These are phyloP conservation scores for Kentomonas sorsogonicus DNA, from an alignment of 208 protist genomes.

Conservation along the genomic window DNA sequence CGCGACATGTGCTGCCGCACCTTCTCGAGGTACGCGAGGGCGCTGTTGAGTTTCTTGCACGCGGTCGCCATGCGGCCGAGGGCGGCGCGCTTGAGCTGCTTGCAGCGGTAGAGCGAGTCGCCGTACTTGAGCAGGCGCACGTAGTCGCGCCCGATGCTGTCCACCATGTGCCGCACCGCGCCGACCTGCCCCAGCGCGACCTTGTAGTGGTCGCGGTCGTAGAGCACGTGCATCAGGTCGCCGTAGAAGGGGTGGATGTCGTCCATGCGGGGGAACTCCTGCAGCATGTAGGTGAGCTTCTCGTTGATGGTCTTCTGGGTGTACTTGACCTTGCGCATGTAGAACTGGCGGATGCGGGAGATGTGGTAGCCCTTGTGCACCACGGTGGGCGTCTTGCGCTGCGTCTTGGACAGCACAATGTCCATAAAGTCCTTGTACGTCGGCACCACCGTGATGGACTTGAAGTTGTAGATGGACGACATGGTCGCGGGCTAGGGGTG, in stretches of 20 bases:
- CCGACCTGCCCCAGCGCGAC: conserved; percentile 99
- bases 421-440: conserved; percentile 99
- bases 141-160: conserved; percentile 98
- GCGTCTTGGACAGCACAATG: conserved; percentile 99
- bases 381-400: conserved; percentile 99
- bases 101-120: conserved; percentile 99
- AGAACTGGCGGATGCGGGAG: conserved; percentile 98
- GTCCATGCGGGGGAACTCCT: conserved; percentile 95
- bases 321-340: conserved; percentile 99
- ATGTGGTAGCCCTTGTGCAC: conserved; percentile 99
- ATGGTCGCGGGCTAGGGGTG: too few species aligned
- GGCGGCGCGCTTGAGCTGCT: conserved; percentile 99
- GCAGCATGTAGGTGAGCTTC: conserved; percentile 95
- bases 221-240: conserved; percentile 99
- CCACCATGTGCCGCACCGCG: conserved; percentile 95
- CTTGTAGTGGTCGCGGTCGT: conserved; percentile 99
- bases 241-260: conserved; percentile 99
- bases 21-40: conserved; percentile 99
- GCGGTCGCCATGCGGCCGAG: conserved; percentile 99
- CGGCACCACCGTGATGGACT: conserved; percentile 97
- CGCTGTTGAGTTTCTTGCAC: conserved; percentile 94
- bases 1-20: conserved; percentile 99
- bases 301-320: conserved; percentile 98
- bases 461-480: conserved; percentile 97
- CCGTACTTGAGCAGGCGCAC: conserved; percentile 99